A percentile compares a stretch with the other conserved stretches of the same genome.
phyloP scores from a whole-genome alignment of 441 rosid species.

The Erysimum pusillum region DNA sequence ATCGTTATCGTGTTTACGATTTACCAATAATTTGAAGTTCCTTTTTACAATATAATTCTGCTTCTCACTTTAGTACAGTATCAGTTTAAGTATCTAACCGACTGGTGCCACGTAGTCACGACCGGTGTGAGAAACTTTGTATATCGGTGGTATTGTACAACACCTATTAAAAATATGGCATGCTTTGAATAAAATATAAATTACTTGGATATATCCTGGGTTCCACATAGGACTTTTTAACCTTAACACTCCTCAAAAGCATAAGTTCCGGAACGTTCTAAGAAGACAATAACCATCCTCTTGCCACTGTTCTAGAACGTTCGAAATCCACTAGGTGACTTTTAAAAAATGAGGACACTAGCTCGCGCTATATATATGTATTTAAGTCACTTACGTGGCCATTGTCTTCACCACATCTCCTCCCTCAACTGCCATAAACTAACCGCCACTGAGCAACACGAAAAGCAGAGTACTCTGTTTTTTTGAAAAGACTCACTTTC shows the following conservation, averaged over 20 bases:
- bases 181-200: not conserved
- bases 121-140: not conserved
- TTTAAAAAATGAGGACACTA: not conserved
- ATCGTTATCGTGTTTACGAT: constrained; percentile 2
- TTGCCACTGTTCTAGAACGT: constrained; percentile 51
- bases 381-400: constrained; percentile 38
- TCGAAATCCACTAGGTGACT: constrained; percentile 32
- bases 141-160: too few species aligned
- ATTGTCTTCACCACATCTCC: constrained; percentile 32
- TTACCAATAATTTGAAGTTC: not conserved
- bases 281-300: constrained; percentile 10
- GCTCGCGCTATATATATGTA: not conserved
- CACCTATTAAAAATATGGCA: too few species aligned
- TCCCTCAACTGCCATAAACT: constrained; percentile 24
- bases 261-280: constrained; percentile 64
- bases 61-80: too few species aligned
- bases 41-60: too few species aligned
- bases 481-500: constrained; percentile 4
- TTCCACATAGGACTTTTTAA: not conserved
- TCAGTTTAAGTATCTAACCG: too few species aligned
- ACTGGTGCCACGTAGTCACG: not conserved
- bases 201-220: not conserved
- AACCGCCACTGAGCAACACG: not conserved
- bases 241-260: constrained; percentile 1
- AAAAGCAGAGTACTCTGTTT: constrained; percentile 33